Evolutionary conservation across 139 green algal species (phyloP), one percentile per base, ranked within the genome.

Genomic region (Coccomyxa sp.): DNA sequence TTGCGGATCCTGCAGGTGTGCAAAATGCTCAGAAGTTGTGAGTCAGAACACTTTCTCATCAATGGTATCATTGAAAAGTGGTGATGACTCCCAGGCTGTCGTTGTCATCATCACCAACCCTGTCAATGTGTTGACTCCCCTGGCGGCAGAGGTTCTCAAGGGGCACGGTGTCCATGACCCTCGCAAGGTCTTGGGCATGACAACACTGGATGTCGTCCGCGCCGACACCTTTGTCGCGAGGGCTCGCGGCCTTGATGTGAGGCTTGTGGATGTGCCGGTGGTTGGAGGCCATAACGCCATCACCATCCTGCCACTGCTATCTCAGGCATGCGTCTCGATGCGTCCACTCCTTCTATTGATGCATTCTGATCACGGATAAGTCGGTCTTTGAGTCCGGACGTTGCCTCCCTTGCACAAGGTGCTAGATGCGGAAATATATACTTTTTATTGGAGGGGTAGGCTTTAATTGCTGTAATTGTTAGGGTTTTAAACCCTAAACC

Each of bases 271-370:
- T 63, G 93, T 99, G 66, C 97, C 97, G 16, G 97, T 99, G 21
- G 91, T 99, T 27, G 97, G 97, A 14, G 97, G 97, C 25, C 97
- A 99, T 83, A 97, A 97, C 25, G 97, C 97, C 63, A 92, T 94
- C 85, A 99, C 97, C 86, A 99, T 99, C 89, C 89, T 99, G 88
- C 97, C 97, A 10, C 90, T 99, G 74, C 91, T 99, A 27, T 98
- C 94, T 30, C 96, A 98, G 93, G 87, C 80, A 10, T 28, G 38
- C 38, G 38, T 15, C 13, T 10, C n/a, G n/a, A 51, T 28, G 28
- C 38, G 18, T 76, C 21, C 66, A 9, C 3, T 30, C 21, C 23
- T 23, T 71, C 63, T 27, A n/a, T n/a, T n/a, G n/a, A n/a, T n/a
- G n/a, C n/a, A n/a, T n/a, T n/a, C n/a, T n/a, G n/a, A n/a, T n/a